These are phyloP conservation scores for Macrolepiota fuliginosa DNA, from an alignment of 768 basidiomycete genomes.

Conservation along the genomic window DNA sequence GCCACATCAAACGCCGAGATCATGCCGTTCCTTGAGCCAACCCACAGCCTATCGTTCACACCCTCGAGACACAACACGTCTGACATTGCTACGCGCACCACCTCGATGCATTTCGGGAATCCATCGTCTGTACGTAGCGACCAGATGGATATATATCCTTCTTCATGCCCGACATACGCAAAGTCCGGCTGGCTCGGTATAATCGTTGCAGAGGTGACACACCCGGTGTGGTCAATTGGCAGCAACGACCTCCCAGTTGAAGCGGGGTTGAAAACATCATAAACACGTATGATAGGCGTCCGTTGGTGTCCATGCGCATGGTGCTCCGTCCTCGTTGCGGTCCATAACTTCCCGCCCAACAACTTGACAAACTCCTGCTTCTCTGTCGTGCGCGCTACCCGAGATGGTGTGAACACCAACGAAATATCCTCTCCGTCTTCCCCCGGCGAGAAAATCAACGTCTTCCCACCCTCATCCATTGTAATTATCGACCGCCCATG, in stretches of 20 bases:
- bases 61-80: slow-evolving; percentile 85
- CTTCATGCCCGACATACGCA: slow-evolving; percentile 90
- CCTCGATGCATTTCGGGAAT: slow-evolving; percentile 64
- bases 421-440: slow-evolving; percentile 39
- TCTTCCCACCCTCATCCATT: slow-evolving; percentile 84
- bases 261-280: slow-evolving; percentile 68
- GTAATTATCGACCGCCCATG: slow-evolving; percentile 70
- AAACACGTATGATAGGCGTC: slow-evolving; percentile 76
- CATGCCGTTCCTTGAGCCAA: slow-evolving; percentile 77
- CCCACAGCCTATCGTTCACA: slow-evolving; percentile 84
- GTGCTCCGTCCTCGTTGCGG: slow-evolving; percentile 54
- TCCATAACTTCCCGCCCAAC: slow-evolving; percentile 81
- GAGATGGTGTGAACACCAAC: slow-evolving; percentile 47
- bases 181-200: slow-evolving; percentile 62
- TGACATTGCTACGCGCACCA: slow-evolving; percentile 76
- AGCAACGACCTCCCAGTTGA: slow-evolving; percentile 50
- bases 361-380: slow-evolving; percentile 79
- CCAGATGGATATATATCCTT: slow-evolving; percentile 89
- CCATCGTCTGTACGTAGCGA: slow-evolving; percentile 48
- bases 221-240: slow-evolving; percentile 72
- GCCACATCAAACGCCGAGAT: slow-evolving; percentile 80
- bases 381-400: slow-evolving; percentile 70
- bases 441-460: slow-evolving; percentile 62
- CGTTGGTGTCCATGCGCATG: slow-evolving; percentile 30
- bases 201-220: slow-evolving; percentile 78